These are phyloP conservation scores for Penicillium vulpinum DNA, from an alignment of 2,329 filamentous ascomycete genomes.

Conservation along the genomic window DNA sequence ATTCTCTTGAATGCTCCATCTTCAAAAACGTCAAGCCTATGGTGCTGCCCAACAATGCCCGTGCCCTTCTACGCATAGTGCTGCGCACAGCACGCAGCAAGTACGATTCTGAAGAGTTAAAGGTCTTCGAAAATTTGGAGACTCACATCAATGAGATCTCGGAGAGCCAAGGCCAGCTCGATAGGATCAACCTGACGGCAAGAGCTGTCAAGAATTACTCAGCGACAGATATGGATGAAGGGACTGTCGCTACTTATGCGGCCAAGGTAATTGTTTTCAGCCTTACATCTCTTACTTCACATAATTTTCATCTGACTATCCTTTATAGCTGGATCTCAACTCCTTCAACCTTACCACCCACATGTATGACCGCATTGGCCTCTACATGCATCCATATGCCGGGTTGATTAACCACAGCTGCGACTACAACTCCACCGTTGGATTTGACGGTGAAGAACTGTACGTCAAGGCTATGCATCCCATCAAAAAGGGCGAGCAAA, in stretches of 20 bases:
- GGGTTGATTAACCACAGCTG: slow-evolving; percentile 64
- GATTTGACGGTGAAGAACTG: slow-evolving; percentile 56
- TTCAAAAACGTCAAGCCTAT: slow-evolving; percentile 48
- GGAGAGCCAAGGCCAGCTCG: slow-evolving; percentile 43
- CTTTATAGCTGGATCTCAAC: slow-evolving; percentile 56
- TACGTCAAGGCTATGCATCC: slow-evolving; percentile 54
- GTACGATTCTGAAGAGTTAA: slow-evolving; percentile 40
- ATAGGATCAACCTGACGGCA: slow-evolving; percentile 54
- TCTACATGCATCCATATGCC: slow-evolving; percentile 58
- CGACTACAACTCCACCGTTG: slow-evolving; percentile 58
- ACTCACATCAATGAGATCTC: slow-evolving; percentile 54
- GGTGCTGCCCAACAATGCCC: slow-evolving; percentile 56
- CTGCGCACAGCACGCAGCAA: slow-evolving; percentile 43
- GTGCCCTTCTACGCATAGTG: slow-evolving; percentile 58
- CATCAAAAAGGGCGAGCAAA: slow-evolving; percentile 57
- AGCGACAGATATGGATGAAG: slow-evolving; percentile 45
- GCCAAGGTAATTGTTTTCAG: slow-evolving; percentile 41
- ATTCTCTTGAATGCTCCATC: slow-evolving; percentile 61
- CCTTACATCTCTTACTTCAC: background rate
- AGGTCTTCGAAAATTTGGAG: slow-evolving; percentile 46
- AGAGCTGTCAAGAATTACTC: slow-evolving; percentile 58
- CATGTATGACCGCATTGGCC: slow-evolving; percentile 58
- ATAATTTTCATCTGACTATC: background rate
- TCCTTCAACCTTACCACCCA: slow-evolving; percentile 58
- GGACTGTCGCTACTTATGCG: slow-evolving; percentile 47